Base-by-base conservation (phyloP, 1,139 yeast species). In the Magnusiomyces fungicola region DNA sequence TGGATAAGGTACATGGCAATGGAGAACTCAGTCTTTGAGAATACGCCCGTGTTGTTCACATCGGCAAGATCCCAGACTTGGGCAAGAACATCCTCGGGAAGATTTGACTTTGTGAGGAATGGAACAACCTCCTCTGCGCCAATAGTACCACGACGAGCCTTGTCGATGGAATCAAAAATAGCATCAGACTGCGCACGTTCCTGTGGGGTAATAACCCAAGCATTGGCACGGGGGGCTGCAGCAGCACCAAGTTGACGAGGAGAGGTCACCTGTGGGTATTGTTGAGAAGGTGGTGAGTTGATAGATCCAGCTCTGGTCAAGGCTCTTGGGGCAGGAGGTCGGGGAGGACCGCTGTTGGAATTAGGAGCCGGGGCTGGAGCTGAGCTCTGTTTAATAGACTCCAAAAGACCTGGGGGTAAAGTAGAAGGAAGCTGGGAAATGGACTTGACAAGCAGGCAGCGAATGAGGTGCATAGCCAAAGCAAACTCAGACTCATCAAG, bases 11-110 rank as follows among this genome's bases (percentile, higher is more conserved):
- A 92, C 84, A 92, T 84, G 14, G 98, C 97, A 62, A 92, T 84
- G 1, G 95, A 81, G 67, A 94, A 92, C 65, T 92, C 98, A 55
- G 79, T 72, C 61, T 78, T 81, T 39, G 87, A 76, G 61, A 94
- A 87, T 46, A 77, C 76, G 33, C 97, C 97, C 43, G 89, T 80
- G 66, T 89, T 88, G 59, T 87, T 86, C 54, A 89, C 76, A 66
- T 94, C 97, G 5, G 97, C 81, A 61, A 92, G 74, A 66, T 92
- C 97, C 99, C 99, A 94, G 42, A 94, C 81, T 29, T 80, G 72
- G 1, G 98, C 98, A 57, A 94, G 74, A 36, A 80, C 82, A 51
- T 87, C 94, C 61, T 90, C 96, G 43, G 81, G 75, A 53, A 94
- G 76, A 55, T 87, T 86, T 1, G 97, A 90, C 10, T 95, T 84